phyloP scores from a whole-genome alignment of 1,139 yeast species.

The Tardiomyces blankii region DNA sequence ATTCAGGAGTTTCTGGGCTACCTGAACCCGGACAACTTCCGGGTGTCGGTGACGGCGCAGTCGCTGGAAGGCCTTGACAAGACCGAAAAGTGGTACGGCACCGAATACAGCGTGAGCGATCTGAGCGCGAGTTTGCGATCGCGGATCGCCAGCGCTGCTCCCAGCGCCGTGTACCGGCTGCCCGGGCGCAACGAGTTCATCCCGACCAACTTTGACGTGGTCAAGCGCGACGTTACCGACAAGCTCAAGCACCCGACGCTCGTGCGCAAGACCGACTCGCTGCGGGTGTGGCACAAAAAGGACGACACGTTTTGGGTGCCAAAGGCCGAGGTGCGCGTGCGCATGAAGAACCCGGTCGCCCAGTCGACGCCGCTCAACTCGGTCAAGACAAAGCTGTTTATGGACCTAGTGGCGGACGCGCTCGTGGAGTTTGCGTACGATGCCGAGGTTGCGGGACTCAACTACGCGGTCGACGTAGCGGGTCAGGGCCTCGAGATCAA shows the following conservation, averaged over 20 bases:
- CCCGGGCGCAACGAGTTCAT: slow-evolving; percentile 72
- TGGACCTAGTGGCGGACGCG: slow-evolving; percentile 63
- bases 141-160: slow-evolving; percentile 16
- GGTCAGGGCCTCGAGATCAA: slow-evolving; percentile 63
- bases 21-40: slow-evolving; percentile 48
- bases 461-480: slow-evolving; percentile 44
- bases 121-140: slow-evolving; percentile 33
- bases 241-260: slow-evolving; percentile 39
- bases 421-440: slow-evolving; percentile 70
- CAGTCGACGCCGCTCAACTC: slow-evolving; percentile 45
- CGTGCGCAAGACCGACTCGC: slow-evolving; percentile 30
- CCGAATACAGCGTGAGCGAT: slow-evolving; percentile 49
- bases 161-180: slow-evolving; percentile 35
- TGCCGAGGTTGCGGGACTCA: slow-evolving; percentile 74
- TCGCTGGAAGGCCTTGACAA: slow-evolving; percentile 27
- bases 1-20: slow-evolving; percentile 41
- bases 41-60: slow-evolving; percentile 41
- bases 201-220: slow-evolving; percentile 62
- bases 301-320: slow-evolving; percentile 89
- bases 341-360: slow-evolving; percentile 53
- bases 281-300: slow-evolving; percentile 75
- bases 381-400: slow-evolving; percentile 48
- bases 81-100: slow-evolving; percentile 83
- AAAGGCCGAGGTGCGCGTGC: slow-evolving; percentile 58
- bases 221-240: slow-evolving; percentile 29